Evolutionary conservation across 208 protist species (phyloP), one percentile per base, ranked within the genome.

Genomic region (Leishmania gerbilli): DNA sequence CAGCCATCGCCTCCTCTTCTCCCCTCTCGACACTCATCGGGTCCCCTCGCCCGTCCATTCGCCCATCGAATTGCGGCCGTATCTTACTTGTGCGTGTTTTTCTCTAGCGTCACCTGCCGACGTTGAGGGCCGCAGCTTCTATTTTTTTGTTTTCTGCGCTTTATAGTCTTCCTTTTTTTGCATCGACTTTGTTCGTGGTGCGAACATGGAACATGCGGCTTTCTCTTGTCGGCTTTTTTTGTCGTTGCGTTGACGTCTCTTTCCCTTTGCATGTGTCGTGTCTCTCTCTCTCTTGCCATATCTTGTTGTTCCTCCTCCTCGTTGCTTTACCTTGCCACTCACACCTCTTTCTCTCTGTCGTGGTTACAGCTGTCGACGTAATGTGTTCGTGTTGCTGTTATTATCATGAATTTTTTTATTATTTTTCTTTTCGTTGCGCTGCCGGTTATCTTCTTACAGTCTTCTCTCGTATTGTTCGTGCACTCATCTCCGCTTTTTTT

Each of bases 401-500:
- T 27, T 67, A 78, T 78, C 21, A 56, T 56, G 42, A 55, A 75
- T 64, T 79, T 31, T 34, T 8, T 67, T 69, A 53, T 71, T 53
- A 3, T 31, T 79, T 42, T 34, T 45, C 47, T 79, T 56, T 34
- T n/a, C 31, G 74, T 81, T 62, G 64, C 5, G 34, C 31, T 7
- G 64, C 64, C 34, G 31, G 34, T 42, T n/a, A 49, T 71, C 67
- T 31, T 27, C 67, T 47, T 9, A 31, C 40, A 31, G 45, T 55
- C 45, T 74, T 53, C 13, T 34, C 15, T 49, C 13, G 67, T 15
- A 37, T 15, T 71, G 37, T 13, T 71, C 31, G 40, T 47, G 67
- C 67, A 40, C 40, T 15, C 40, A 27, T 71, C 37, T 49, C n/a
- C 13, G 3, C 19, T 47, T 19, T 65, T 65, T 17, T 37, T 21